Conservation (phyloP, 2,329 filamentous ascomycete species). For the Pseudogymnoascus sp. region DNA sequence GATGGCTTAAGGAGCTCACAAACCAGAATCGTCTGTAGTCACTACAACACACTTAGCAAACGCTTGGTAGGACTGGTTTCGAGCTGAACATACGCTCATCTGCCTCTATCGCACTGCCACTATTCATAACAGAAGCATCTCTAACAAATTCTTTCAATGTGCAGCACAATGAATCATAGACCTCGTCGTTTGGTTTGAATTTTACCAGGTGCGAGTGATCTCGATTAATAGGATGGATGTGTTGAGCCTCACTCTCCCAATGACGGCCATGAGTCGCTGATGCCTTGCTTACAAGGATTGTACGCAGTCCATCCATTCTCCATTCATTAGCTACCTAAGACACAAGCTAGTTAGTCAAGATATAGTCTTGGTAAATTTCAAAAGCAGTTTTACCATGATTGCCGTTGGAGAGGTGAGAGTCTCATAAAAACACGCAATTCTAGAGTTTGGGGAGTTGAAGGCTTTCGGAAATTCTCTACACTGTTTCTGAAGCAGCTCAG, state of each 20-base stretch:
- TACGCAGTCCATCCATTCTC: neutral
- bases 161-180: neutral
- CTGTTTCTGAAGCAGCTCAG: neutral
- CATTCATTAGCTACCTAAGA: neutral
- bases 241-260: neutral
- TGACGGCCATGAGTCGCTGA: neutral
- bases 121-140: neutral
- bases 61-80: neutral
- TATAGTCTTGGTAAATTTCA: neutral
- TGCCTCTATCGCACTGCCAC: neutral
- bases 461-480: neutral
- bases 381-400: neutral
- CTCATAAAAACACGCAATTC: slow-evolving; percentile 23
- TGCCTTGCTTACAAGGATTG: neutral
- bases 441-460: slow-evolving; percentile 8
- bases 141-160: neutral
- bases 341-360: neutral
- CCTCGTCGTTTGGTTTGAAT: neutral
- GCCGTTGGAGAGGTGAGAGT: slow-evolving; percentile 21
- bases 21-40: neutral
- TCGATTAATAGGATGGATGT: neutral
- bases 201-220: slow-evolving; percentile 8
- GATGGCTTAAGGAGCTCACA: neutral
- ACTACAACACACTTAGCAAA: neutral
- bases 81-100: neutral